Evolutionary conservation across 768 basidiomycete genomes (phyloP).

Genomic region (Amylocystis lapponica): DNA sequence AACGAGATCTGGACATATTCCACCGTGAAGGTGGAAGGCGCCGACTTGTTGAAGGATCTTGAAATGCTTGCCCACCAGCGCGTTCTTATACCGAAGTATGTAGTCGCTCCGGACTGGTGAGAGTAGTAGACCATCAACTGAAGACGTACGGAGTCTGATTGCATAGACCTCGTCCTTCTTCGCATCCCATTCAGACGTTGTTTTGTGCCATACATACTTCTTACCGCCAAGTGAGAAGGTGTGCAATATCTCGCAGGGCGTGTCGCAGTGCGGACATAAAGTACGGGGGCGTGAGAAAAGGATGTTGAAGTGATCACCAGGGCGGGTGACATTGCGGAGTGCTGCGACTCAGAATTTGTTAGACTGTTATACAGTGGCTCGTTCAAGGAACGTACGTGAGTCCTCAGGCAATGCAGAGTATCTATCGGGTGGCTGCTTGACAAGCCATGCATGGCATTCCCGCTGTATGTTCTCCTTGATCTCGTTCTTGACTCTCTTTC

Average conservation of each 20-base stretch:
- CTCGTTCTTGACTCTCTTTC: constrained; percentile 14
- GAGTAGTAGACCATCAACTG: constrained; percentile 22
- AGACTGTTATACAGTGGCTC: too few species aligned
- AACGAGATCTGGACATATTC: not conserved
- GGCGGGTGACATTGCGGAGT: not conserved
- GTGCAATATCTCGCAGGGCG: constrained; percentile 14
- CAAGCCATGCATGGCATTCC: too few species aligned
- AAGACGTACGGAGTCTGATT: constrained; percentile 19
- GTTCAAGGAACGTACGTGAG: too few species aligned
- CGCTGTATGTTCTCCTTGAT: too few species aligned
- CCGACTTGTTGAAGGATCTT: constrained; percentile 26
- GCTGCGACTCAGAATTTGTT: not conserved
- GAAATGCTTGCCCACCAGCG: constrained; percentile 33
- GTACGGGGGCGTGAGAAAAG: constrained; percentile 8
- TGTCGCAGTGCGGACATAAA: constrained; percentile 16
- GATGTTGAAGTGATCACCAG: constrained; percentile 7
- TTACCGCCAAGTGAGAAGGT: constrained; percentile 18
- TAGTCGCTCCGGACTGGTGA: constrained; percentile 23
- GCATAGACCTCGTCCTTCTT: constrained; percentile 21
- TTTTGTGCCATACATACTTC: constrained; percentile 30
- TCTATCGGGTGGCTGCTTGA: not conserved
- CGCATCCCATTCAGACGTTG: constrained; percentile 17
- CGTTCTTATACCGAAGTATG: constrained; percentile 29
- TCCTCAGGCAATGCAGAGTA: too few species aligned
- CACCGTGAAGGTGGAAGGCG: constrained; percentile 21